Conservation (phyloP, 2,329 filamentous ascomycete species). For the Penicillium fuscoglaucum region DNA sequence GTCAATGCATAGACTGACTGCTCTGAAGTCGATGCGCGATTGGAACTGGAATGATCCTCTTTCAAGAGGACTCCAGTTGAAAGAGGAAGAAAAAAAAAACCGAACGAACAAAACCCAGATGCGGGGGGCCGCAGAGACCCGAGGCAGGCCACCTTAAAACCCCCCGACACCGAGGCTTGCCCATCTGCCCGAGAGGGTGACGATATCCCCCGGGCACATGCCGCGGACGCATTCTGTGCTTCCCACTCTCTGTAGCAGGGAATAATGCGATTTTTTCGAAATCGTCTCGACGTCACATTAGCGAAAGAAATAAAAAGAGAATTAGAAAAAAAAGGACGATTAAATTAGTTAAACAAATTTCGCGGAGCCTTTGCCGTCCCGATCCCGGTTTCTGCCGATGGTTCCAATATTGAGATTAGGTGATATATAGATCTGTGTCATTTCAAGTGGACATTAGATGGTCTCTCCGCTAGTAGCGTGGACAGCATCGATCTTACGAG, state of each 20-base stretch:
- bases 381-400: slow-evolving; percentile 24
- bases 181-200: neutral
- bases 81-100: neutral
- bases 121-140: slow-evolving; percentile 5
- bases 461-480: neutral
- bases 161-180: slow-evolving; percentile 1
- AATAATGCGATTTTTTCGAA: neutral
- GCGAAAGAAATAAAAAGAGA: slow-evolving; percentile 8
- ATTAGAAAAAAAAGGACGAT: neutral
- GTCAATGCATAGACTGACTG: neutral
- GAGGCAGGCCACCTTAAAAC: neutral
- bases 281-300: neutral
- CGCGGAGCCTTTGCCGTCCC: slow-evolving; percentile 8
- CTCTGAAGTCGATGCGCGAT: neutral
- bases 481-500: neutral
- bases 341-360: slow-evolving; percentile 11
- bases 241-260: neutral
- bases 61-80: neutral
- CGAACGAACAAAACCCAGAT: neutral
- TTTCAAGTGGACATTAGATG: neutral
- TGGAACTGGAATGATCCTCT: neutral
- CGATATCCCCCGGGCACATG: neutral
- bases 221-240: neutral
- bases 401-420: neutral
- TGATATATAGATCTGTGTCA: neutral